Evolutionary conservation across 129 eudicot genomes (phyloP).

Genomic region (Artemisia annua): DNA sequence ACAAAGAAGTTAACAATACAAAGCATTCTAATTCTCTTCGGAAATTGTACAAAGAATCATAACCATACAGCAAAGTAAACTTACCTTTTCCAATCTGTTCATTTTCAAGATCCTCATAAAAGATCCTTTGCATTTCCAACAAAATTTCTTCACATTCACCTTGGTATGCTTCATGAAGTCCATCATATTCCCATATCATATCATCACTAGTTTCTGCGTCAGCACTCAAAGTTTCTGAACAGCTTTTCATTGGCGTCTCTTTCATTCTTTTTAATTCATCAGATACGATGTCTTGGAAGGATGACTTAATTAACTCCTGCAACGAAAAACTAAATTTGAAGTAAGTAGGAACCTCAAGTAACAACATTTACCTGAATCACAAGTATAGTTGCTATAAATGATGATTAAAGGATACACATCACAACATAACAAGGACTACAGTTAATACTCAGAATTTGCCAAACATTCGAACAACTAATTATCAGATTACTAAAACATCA

Average conservation of each 20-base stretch:
- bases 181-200: conserved; percentile 88
- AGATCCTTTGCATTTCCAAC: conserved; percentile 88
- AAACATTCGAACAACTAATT: neutral
- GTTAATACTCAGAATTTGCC: neutral
- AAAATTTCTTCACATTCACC: conserved; percentile 89
- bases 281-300: conserved; percentile 70
- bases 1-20: conserved; percentile 4
- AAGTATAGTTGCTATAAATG: conserved; percentile 6
- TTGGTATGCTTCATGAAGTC: conserved; percentile 61
- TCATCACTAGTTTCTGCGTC: conserved; percentile 41
- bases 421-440: conserved; percentile 5
- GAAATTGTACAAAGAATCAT: neutral
- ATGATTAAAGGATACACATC: neutral
- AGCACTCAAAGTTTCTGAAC: conserved; percentile 11
- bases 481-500: neutral
- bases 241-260: conserved; percentile 30
- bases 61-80: neutral
- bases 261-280: conserved; percentile 75
- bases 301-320: conserved; percentile 71
- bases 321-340: conserved; percentile 9
- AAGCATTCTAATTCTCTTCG: conserved; percentile 4
- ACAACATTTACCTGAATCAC: conserved; percentile 2
- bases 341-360: conserved; percentile 8
- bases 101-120: conserved; percentile 67
- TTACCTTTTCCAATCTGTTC: conserved; percentile 52